Evolutionary conservation across 495 filamentous ascomycete species (phyloP), one percentile per base, ranked within the genome.

Genomic region (Lentithecium fluviatile): DNA sequence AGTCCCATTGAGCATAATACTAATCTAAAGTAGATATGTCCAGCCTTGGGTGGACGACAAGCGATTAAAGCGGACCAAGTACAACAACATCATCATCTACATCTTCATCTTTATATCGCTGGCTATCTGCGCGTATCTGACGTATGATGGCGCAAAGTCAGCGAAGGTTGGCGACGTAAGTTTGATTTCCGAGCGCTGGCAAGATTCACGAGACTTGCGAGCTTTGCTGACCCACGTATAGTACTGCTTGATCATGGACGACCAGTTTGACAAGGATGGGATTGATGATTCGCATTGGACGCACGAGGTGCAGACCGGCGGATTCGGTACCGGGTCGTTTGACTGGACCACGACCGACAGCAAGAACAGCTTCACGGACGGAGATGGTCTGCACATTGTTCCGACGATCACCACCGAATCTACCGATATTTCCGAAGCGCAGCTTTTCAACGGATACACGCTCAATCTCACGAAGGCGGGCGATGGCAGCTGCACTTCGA

Each of bases 321-420:
- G 74, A 0, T 77, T 73, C 55, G 74, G 75, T 36, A 70, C 71
- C 19, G 75, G 75, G 8, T 71, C 71, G n/a, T 77, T 77, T 43
- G 74, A 77, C 59, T 75, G 73, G 74, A 76, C 74, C 6, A 77
- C 75, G 2, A 66, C 63, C 45, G 76, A 77, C 52, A 26, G 64
- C 0, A 52, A 52, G 43, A 79, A 79, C 62, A 50, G 71, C 1
- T 79, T 70, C 58, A 66, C 66, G 10, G 71, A 75, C 50, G 65
- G 25, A 0, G 56, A 69, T 6, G 75, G 74, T 26, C 67, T 79
- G 0, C 75, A 78, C 47, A 79, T 79, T 45, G 71, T 77, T 6
- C 76, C 76, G 2, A 78, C 76, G 0, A 38, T 79, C 20, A 76
- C 74, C 1, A 77, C 53, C 45, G 72, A 73, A 40, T 65, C 69